Conservation (phyloP, 2,329 filamentous ascomycete species). For the Teratosphaeria gauchensis region DNA sequence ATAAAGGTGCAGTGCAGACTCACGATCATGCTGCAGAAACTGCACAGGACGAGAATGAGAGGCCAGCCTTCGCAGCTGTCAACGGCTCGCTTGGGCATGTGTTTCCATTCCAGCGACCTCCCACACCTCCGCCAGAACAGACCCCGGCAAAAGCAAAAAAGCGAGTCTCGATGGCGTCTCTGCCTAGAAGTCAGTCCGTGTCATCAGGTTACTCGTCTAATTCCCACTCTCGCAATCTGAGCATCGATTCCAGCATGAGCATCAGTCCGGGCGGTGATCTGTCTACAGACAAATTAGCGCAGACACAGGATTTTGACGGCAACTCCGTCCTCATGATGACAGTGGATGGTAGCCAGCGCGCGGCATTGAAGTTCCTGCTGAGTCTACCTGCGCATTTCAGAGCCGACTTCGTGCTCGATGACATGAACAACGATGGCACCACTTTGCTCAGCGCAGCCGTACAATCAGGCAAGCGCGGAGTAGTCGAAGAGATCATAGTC, state of each 20-base stretch:
- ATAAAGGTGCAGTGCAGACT: background rate
- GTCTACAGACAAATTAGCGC: constrained; percentile 67
- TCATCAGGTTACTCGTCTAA: constrained; percentile 64
- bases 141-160: constrained; percentile 55
- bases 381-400: constrained; percentile 69
- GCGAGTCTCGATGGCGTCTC: constrained; percentile 73
- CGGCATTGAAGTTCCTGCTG: constrained; percentile 70
- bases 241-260: constrained; percentile 57
- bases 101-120: constrained; percentile 73
- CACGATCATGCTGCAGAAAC: background rate
- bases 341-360: constrained; percentile 51
- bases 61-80: constrained; percentile 22
- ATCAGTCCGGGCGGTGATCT: constrained; percentile 69
- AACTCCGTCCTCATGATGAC: constrained; percentile 65
- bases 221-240: constrained; percentile 68
- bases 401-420: constrained; percentile 60
- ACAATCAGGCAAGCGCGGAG: constrained; percentile 65
- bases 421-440: constrained; percentile 81
- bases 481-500: constrained; percentile 66
- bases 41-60: background rate
- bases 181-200: constrained; percentile 66
- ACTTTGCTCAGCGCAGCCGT: constrained; percentile 84
- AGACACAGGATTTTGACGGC: constrained; percentile 59
- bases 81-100: constrained; percentile 61
- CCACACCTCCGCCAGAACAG: constrained; percentile 35